Evolutionary conservation across 129 eudicot genomes (phyloP), one percentile per base, ranked within the genome.

Genomic region (Artemisia tridentata): DNA sequence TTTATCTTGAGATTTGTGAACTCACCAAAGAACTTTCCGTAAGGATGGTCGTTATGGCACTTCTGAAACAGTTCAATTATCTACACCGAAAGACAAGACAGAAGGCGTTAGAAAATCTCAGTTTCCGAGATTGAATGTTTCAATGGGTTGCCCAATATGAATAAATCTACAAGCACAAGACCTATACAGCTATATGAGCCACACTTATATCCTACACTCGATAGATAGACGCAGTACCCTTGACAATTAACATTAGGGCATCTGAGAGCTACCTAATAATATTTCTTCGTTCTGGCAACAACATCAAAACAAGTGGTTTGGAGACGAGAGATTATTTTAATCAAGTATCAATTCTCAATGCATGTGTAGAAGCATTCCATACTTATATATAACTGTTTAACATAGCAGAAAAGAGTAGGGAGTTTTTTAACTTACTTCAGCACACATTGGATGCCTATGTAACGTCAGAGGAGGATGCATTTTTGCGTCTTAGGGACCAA

Each of bases 381-480:
- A 49, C 3, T n/a, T 34, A 31, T 19, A 27, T 18, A 27, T 4
- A 23, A 57, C 41, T 56, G 74, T 62, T 11, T 20, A 41, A 59
- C 8, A 61, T 11, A 62, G 8, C 55, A 11, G 50, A 70, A 77
- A 76, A n/a, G 12, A 21, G 58, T 7, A 45, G 18, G 8, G 11
- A 2, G 57, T 14, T 56, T 10, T 47, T 67, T 15, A 71, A 81
- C 96, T 88, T 76, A 86, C 96, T 72, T 88, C 96, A 54, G 92
- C 96, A 84, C 96, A 88, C 89, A 88, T 86, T 52, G 89, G 96
- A 45, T 88, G 96, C 80, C 92, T 77, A 67, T 88, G 96, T 53
- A 88, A 56, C 10, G 96, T 86, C 67, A 86, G 61, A 34, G 96
- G 91, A 62, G 91, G 91, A 83, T 88, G 96, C 91, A 88, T 88